These are phyloP conservation scores for Neonectria faginata DNA, from an alignment of 2,329 filamentous ascomycete species.

Conservation along the genomic window DNA sequence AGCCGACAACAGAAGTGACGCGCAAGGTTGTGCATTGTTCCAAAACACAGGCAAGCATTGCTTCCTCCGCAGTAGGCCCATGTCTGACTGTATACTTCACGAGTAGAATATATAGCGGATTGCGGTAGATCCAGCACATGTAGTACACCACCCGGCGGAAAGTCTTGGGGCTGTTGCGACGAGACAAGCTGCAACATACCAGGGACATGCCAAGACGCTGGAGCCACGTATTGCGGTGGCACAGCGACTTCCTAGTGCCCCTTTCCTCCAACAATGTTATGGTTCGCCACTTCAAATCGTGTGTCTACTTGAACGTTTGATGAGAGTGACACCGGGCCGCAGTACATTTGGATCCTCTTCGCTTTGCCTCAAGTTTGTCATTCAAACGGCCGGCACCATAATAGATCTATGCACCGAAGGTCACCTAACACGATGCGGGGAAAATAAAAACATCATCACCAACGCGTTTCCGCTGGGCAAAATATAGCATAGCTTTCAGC, in stretches of 20 bases:
- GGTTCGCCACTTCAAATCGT: background rate
- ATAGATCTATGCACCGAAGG: too few species aligned
- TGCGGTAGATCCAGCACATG: slow-evolving; percentile 1
- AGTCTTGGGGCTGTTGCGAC: slow-evolving; percentile 15
- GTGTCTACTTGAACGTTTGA: background rate
- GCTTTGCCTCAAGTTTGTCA: slow-evolving; percentile 3
- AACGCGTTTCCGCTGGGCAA: too few species aligned
- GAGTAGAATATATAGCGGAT: slow-evolving; percentile 2
- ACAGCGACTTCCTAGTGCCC: background rate
- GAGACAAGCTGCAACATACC: slow-evolving; percentile 6
- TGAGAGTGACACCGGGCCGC: too few species aligned
- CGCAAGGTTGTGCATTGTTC: background rate
- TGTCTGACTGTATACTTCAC: background rate
- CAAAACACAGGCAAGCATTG: slow-evolving; percentile 1
- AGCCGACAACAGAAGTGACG: background rate
- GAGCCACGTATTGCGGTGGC: slow-evolving; percentile 7
- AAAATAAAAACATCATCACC: too few species aligned
- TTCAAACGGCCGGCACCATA: background rate
- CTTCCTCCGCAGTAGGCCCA: background rate
- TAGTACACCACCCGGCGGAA: background rate
- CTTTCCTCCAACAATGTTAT: slow-evolving; percentile 6
- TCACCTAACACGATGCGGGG: too few species aligned
- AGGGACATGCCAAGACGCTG: slow-evolving; percentile 10
- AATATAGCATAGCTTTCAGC: too few species aligned
- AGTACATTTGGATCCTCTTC: slow-evolving; percentile 14